These are phyloP conservation scores for Dothidotthia symphoricarpi DNA, from an alignment of 2,329 filamentous ascomycete species.

Conservation along the genomic window DNA sequence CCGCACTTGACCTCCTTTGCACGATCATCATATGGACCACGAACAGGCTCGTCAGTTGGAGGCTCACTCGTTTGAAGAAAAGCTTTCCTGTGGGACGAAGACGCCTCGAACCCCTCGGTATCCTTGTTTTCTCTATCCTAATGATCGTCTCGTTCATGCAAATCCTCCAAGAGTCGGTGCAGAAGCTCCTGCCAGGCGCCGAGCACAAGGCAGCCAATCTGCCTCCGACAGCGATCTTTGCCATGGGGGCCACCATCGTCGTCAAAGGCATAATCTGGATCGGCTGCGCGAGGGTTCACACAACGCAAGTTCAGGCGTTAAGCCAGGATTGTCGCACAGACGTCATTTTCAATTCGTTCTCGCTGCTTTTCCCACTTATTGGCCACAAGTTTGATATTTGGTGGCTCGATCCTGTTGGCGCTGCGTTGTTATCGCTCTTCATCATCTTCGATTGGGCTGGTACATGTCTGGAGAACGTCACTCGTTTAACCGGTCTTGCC, in stretches of 20 bases:
- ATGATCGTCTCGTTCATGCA: conserved; percentile 64
- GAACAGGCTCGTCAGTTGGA: conserved; percentile 59
- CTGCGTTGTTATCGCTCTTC: conserved; percentile 61
- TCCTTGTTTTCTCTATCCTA: conserved; percentile 61
- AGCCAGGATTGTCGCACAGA: conserved; percentile 65
- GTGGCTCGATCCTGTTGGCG: conserved; percentile 67
- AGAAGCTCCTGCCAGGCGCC: conserved; percentile 55
- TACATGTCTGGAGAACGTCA: conserved; percentile 61
- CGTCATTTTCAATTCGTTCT: conserved; percentile 64
- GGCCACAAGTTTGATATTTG: conserved; percentile 59
- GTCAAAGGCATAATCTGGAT: conserved; percentile 62
- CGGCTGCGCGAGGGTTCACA: conserved; percentile 60
- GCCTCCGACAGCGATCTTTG: conserved; percentile 54
- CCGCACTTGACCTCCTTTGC: conserved; percentile 60
- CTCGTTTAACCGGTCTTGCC: conserved; percentile 58
- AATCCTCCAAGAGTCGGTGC: conserved; percentile 60
- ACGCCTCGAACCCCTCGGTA: conserved; percentile 60
- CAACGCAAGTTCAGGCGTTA: conserved; percentile 63
- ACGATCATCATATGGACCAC: conserved; percentile 62
- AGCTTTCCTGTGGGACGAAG: conserved; percentile 55
- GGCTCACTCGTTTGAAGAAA: conserved; percentile 49
- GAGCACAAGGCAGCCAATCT: conserved; percentile 52
- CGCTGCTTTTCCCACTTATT: conserved; percentile 61
- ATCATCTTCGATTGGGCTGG: conserved; percentile 69
- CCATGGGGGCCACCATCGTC: conserved; percentile 58